Evolutionary conservation across 2,329 filamentous ascomycete genomes (phyloP), one percentile per base, ranked within the genome.

Genomic region (Ophiostoma ulmi): DNA sequence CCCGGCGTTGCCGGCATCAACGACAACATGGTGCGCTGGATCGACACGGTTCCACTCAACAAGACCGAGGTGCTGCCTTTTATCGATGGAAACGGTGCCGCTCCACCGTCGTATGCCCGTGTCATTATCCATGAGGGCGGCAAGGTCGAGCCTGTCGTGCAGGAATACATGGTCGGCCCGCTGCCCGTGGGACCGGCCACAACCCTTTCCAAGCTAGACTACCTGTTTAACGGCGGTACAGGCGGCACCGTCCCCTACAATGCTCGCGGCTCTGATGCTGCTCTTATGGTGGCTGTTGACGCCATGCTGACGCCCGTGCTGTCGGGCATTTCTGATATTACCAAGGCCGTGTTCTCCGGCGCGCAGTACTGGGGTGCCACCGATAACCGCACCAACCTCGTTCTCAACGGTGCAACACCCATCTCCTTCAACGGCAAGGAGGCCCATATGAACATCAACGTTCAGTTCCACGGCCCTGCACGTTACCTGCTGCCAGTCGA

Each of bases 121-220:
- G 82, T 79, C 1, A 80, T 84, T 69, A 79, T 85, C 58, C 82
- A 82, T 61, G 79, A 83, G 71, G 80, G 81, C 13, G 81, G 80
- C 0, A 81, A 80, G 65, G 73, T 74, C 4, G 78, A 80, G 14
- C 82, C 83, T 1, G 78, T 81, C 38, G 81, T 80, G 5, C 80
- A 83, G 70, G 82, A 85, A 73, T 84, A 81, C 73, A 82, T 83
- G 78, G 79, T 85, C 38, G 83, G 83, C 0, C 83, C 84, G 1
- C 78, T 85, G 3, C 84, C 83, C 1, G 77, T 84, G 3, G 76
- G 75, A 8, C 69, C 74, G 26, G 73, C 78, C 22, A 83, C 81
- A 5, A 79, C 73, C 20, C 75, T 81, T 36, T 73, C 79, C 69
- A 78, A 79, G 64, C 76, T 83, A 13, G 79, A 80, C 68, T 83